Evolutionary conservation across 2,329 filamentous ascomycete genomes (phyloP), one percentile per base, ranked within the genome.

Genomic region (Tolypocladium pustulatum): DNA sequence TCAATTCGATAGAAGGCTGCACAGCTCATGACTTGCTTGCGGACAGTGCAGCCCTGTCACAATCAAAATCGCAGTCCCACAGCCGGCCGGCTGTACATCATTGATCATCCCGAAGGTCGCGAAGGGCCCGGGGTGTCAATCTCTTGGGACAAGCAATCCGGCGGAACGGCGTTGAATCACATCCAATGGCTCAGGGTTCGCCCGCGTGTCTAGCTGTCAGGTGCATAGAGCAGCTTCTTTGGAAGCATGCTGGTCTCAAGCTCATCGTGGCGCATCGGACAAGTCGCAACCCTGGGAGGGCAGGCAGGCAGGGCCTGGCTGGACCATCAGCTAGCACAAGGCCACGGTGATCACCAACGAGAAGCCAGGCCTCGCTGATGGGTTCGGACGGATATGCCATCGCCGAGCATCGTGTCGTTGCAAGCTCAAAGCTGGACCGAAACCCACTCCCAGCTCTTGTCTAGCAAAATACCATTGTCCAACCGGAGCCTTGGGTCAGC

Each of bases 351-450:
- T 51, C 61, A 62, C 61, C 61, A 59, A 61, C 60, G 60, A 61
- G 58, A 60, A 59, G 34, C 57, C 55, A 38, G 46, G 59, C 59
- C 58, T 62, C 20, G 27, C 25, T 34, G 22, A 49, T 37, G 55
- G 55, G 41, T 15, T 37, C 34, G 25, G n/a, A 17, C 13, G 41
- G 46, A 36, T 17, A 36, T 40, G 46, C 52, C 38, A 54, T n/a
- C 56, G 59, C 58, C 60, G 58, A 49, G 22, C 46, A 58, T 51
- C 57, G 57, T 58, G 60, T 60, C 57, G 54, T 63, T 59, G 58
- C 60, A 61, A 65, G 64, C 64, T 64, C 61, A 65, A 62, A 65
- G 57, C 62, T 64, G 61, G 58, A 60, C 25, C 53, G 34, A 25
- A 58, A 55, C 57, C 57, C 57, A 51, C 56, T 52, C 52, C 51